Percentiles rank a stretch among this genome's conserved stretches.
Conservation (phyloP, 2,329 filamentous ascomycete genomes). For the Sphaerostilbella broomeana region DNA sequence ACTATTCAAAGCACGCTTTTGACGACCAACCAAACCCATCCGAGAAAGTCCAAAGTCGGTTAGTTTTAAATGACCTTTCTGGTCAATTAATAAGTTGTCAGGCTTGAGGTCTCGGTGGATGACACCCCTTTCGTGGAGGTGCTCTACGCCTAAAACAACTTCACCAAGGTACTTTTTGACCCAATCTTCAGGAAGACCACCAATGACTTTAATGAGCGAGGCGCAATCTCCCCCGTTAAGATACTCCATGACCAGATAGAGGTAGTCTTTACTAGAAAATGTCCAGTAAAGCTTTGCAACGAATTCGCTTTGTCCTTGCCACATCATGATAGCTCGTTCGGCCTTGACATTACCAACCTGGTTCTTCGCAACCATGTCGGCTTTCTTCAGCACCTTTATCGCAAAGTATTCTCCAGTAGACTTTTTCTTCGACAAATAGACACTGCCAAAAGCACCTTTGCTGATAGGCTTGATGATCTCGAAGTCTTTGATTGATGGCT, state of each 20-base stretch:
- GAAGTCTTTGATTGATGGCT: constrained; percentile 97
- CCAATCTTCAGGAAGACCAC: constrained; percentile 92
- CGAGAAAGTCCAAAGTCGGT: constrained; percentile 96
- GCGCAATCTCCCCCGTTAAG: constrained; percentile 96
- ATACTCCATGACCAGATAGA: constrained; percentile 99
- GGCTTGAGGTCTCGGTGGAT: constrained; percentile 96
- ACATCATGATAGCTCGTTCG: constrained; percentile 99
- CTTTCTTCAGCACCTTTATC: constrained; percentile 97
- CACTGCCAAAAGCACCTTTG: constrained; percentile 95
- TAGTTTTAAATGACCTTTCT: constrained; percentile 91
- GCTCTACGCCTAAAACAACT: constrained; percentile 93
- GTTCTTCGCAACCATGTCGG: constrained; percentile 99
- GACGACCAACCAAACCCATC: constrained; percentile 93
- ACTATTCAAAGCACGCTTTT: constrained; percentile 84
- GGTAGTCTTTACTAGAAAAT: constrained; percentile 97
- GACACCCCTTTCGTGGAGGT: constrained; percentile 88
- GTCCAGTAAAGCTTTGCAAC: constrained; percentile 99
- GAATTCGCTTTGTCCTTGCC: constrained; percentile 98
- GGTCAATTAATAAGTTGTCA: constrained; percentile 94
- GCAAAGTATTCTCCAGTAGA: constrained; percentile 97
- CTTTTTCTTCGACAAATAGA: constrained; percentile 97
- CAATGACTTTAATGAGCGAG: constrained; percentile 89
- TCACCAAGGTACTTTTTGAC: constrained; percentile 95
- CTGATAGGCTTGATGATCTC: constrained; percentile 99
- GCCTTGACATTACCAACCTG: constrained; percentile 99